phyloP scores from a whole-genome alignment of 345 rosid species.

The Murraya koenigii region DNA sequence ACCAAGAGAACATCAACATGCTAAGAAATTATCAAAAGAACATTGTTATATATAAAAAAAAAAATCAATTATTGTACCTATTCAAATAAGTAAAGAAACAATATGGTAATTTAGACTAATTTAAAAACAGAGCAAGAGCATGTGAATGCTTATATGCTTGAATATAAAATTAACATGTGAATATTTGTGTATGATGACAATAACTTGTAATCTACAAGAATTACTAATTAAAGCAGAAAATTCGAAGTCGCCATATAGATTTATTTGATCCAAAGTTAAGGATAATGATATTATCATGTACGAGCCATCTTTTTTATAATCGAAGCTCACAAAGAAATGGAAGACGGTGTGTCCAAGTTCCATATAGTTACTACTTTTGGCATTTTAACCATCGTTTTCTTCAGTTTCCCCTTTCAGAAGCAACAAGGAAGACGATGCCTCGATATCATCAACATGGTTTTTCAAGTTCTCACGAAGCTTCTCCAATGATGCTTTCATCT shows the following conservation, averaged over 20 bases:
- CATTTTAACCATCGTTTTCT: neutral
- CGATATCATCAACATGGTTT: conserved; percentile 23
- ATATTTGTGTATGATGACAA: neutral
- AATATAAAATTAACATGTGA: neutral
- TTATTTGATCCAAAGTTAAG: neutral
- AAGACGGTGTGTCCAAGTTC: conserved; percentile 3
- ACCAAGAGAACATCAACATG: neutral
- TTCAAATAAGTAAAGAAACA: neutral
- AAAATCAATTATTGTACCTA: no score
- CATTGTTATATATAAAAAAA: no score
- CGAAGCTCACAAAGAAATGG: neutral
- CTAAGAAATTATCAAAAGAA: neutral
- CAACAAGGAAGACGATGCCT: conserved; percentile 40
- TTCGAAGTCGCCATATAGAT: neutral
- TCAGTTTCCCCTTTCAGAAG: conserved; percentile 10
- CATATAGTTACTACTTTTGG: neutral
- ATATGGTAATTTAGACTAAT: no score
- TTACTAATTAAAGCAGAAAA: neutral
- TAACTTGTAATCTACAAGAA: neutral
- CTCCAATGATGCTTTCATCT: conserved; percentile 31
- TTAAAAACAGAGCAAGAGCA: neutral
- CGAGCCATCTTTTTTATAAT: conserved; percentile 6
- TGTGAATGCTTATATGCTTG: neutral
- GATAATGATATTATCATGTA: neutral
- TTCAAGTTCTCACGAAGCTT: conserved; percentile 21